These are phyloP conservation scores for Alliaria petiolata DNA, from an alignment of 345 rosid species.

Conservation along the genomic window DNA sequence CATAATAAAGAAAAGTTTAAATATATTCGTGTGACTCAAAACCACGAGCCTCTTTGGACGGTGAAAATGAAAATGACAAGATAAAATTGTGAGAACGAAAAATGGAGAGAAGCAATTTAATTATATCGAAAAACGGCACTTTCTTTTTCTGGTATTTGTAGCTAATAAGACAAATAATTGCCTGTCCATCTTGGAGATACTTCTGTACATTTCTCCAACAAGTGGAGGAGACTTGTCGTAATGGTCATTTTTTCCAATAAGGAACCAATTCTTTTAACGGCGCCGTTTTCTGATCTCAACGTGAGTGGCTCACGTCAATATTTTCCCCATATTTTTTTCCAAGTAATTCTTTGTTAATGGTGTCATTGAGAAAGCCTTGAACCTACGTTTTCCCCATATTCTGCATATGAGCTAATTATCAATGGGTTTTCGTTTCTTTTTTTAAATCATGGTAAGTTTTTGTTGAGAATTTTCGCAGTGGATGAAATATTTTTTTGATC, in stretches of 20 bases:
- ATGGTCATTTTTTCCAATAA: background rate
- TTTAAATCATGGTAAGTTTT: too few relatives aligned
- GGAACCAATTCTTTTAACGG: conserved; percentile 1
- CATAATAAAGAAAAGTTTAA: too few relatives aligned
- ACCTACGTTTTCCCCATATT: too few relatives aligned
- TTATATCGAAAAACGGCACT: background rate
- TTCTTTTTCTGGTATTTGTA: background rate
- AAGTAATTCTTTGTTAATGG: too few relatives aligned
- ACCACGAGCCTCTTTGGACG: too few relatives aligned
- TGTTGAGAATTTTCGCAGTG: too few relatives aligned
- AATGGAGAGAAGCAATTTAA: background rate
- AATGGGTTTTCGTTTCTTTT: too few relatives aligned
- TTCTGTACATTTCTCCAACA: background rate
- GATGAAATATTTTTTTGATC: too few relatives aligned
- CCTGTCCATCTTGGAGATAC: background rate
- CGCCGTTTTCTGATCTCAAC: conserved; percentile 16
- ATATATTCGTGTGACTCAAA: background rate
- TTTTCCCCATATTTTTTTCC: background rate
- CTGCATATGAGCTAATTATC: background rate
- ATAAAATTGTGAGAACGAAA: background rate
- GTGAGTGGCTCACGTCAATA: background rate
- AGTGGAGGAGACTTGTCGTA: conserved; percentile 11
- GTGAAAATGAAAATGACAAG: conserved; percentile 10
- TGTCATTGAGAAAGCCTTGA: too few relatives aligned
- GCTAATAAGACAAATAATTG: background rate